Evolutionary conservation across 495 filamentous ascomycete genomes (phyloP), one percentile per base, ranked within the genome.

Genomic region (Eremomyces bilateralis): DNA sequence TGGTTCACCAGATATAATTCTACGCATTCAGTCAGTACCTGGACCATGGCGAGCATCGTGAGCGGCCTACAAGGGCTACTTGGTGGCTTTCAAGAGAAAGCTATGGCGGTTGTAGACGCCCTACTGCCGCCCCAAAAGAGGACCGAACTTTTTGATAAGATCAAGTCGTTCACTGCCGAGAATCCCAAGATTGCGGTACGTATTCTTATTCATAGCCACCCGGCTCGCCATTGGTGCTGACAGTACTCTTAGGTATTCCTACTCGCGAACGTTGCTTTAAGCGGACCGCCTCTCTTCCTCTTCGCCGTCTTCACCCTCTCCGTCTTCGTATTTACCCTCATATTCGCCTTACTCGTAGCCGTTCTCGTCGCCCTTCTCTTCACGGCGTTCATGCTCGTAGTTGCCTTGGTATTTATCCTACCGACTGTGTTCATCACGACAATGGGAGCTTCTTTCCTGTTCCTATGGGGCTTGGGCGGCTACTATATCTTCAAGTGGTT

Each of bases 401-500:
- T 75, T 31, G 73, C 67, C n/a, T 54, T 73, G 17, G 43, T 76
- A 33, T 42, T 80, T 34, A 56, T 80, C 29, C 52, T 75, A 3
- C 74, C 73, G 0, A 65, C 66, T 4, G 45, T 81, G 20, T 66
- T 71, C 53, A 36, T 71, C 20, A 75, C 69, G 3, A 62, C 58
- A 13, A 49, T 57, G 36, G 44, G 63, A 18, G 72, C 63, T 6
- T 51, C 65, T 1, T 61, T 67, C 34, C 40, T 73, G 36, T 82
- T 73, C 71, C 51, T 67, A 2, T 76, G 69, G 65, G 70, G 56
- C 6, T 53, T 71, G 15, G 63, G 54, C 33, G 59, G 55, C 20
- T 77, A 67, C 40, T 50, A 68, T 41, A 52, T 65, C 28, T 49
- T 63, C 21, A 66, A 64, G 39, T 67, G 60, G 58, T 50, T 61